Base-by-base conservation (phyloP, 2,329 filamentous ascomycete species). In the Lasiodiplodia sp. region DNA sequence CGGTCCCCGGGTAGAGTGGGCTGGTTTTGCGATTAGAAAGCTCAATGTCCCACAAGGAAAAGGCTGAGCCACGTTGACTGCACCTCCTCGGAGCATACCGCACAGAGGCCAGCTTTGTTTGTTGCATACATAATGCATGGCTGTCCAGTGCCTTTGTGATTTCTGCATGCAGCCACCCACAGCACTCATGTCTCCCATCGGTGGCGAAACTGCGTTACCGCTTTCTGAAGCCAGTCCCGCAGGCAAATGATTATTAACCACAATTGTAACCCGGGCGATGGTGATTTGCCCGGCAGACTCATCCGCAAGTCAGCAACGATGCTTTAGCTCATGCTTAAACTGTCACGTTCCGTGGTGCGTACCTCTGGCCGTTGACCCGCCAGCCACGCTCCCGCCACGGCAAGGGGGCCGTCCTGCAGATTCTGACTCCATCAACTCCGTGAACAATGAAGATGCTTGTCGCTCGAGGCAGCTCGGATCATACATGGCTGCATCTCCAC, bases 341-440 rank as follows among this genome's bases (percentile, higher is more conserved):
- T 51, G 16, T 51, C 58, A 21, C 25, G 25, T 10, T 49, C 31
- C 44, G 12, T 31, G 58, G 44, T 21, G 18, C 28, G 23, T n/a
- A 18, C 44, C 12, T 34, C 14, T 63, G 40, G 44, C 58, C 58
- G 58, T 63, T 63, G 40, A 18, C 58, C 58, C 58, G 58, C 58
- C 21, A 25, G 23, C 58, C 31, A 18, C 31, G 18, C 44, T 8
- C 58, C 28, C 58, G 18, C 44, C 25, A 21, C 18, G 14, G 18
- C 16, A 44, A 21, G 21, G 25, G 18, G n/a, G n/a, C 14, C n/a
- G 6, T 16, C 14, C 21, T 47, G 44, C 44, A 47, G 44, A 47
- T 47, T 47, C n/a, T 21, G 11, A n/a, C 44, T 21, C 18, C 8
- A 47, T n/a, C 44, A 21, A 47, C 44, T 11, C 12, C n/a, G 8